Evolutionary conservation across 2,329 filamentous ascomycete genomes (phyloP), one percentile per base, ranked within the genome.

Genomic region (Aspergillus brunneoviolaceus): DNA sequence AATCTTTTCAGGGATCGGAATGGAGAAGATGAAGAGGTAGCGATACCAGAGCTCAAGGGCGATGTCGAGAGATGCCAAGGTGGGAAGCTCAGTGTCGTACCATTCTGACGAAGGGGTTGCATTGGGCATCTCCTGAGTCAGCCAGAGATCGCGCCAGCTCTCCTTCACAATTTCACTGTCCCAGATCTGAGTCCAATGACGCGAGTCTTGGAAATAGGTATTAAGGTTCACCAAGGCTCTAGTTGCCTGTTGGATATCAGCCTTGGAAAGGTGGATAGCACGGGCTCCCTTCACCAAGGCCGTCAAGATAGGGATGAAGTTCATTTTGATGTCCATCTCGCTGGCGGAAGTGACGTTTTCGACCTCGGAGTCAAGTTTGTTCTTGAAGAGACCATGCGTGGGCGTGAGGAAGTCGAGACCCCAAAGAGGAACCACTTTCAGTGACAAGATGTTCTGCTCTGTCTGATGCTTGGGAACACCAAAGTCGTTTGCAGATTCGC

Each of bases 1-100:
- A 27, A 84, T 80, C 60, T 81, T 79, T 50, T 84, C 82, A 0
- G 83, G 83, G 5, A 85, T 81, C 1, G 80, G 81, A 23, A 85
- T 81, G 0, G 83, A 84, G 70, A 85, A 85, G 60, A 85, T 84
- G 73, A 85, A 82, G 33, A 80, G 74, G 48, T 78, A 78, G n/a
- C 76, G 71, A 59, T 72, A 75, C 76, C 76, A 78, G 6, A 78
- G 67, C 55, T 77, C 74, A 48, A 78, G 52, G 3, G 76, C 75
- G 35, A 72, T 68, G 47, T 77, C 74, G 11, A 78, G 68, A 5
- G 75, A 70, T 0, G 67, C 63, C 29, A 78, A 58, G 0, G 75
- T 78, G 5, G 76, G 76, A 48, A 76, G 70, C 51, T 78, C 76
- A 0, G 74, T 76, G 16, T 72, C 66, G 25, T 77, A 69, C 75